These are phyloP conservation scores for Trichomonascaceae sp. DNA, from an alignment of 1,139 yeast genomes.

Conservation along the genomic window DNA sequence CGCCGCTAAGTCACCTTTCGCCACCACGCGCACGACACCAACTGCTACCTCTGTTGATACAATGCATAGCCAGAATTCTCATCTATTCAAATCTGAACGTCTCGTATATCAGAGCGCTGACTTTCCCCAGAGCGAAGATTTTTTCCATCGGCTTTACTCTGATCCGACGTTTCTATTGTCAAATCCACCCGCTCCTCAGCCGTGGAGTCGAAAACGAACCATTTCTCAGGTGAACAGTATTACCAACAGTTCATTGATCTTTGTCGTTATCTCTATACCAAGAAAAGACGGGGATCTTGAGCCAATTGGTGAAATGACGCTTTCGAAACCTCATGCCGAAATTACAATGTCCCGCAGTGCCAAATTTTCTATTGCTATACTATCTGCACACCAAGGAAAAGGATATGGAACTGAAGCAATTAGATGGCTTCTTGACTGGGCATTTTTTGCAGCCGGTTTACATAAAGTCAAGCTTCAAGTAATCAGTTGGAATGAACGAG, in stretches of 20 bases:
- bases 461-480: background rate
- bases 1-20: background rate
- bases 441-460: background rate
- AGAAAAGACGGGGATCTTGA: background rate
- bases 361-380: background rate
- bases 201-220: background rate
- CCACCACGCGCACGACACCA: background rate
- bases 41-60: background rate
- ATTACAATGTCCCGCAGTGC: background rate
- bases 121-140: background rate
- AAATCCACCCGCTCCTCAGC: background rate
- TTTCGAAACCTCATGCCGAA: background rate
- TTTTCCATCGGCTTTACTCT: background rate
- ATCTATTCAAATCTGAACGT: background rate
- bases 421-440: background rate
- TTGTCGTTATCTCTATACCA: background rate
- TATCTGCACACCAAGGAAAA: background rate
- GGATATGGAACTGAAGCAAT: constrained; percentile 5
- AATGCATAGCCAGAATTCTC: background rate
- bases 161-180: background rate
- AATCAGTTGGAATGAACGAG: constrained; percentile 1
- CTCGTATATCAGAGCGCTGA: background rate
- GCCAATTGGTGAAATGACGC: background rate
- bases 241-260: background rate
- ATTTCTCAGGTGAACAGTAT: background rate